Conservation (phyloP, 768 basidiomycete species). For the Calocybe cyanea region DNA sequence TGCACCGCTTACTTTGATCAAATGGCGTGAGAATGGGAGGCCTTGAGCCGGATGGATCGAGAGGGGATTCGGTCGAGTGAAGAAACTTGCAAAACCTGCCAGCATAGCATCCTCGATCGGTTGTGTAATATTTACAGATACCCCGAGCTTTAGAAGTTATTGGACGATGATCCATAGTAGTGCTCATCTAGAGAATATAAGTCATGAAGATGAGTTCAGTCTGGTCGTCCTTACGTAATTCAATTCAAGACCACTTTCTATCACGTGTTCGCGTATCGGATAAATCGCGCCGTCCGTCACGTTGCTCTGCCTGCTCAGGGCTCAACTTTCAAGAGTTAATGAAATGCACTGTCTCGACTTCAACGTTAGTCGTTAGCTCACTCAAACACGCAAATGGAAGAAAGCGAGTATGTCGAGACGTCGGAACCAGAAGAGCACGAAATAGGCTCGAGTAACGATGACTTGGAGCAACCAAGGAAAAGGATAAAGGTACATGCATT, state of each 20-base stretch:
- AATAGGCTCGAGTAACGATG: too few relatives aligned
- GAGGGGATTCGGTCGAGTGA: conserved; percentile 41
- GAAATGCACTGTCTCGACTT: too few relatives aligned
- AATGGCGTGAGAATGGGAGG: conserved; percentile 51
- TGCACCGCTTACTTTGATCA: conserved; percentile 69
- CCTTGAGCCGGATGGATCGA: conserved; percentile 27
- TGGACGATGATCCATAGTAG: conserved; percentile 40
- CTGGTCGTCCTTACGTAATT: too few relatives aligned
- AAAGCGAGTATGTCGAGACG: conserved; percentile 53
- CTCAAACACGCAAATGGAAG: conserved; percentile 25
- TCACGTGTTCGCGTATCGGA: too few relatives aligned
- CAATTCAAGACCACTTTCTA: too few relatives aligned
- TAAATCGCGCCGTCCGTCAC: too few relatives aligned
- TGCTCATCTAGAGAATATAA: too few relatives aligned
- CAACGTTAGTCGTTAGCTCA: too few relatives aligned
- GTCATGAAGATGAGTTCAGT: conserved; percentile 11
- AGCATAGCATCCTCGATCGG: conserved; percentile 65
- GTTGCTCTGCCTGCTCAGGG: too few relatives aligned
- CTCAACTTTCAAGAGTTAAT: too few relatives aligned
- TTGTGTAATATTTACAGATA: conserved; percentile 63
- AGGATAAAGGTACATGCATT: conserved; percentile 13
- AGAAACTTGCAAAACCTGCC: conserved; percentile 74
- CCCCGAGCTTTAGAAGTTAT: conserved; percentile 70
- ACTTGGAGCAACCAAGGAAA: conserved; percentile 22
- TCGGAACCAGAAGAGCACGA: conserved; percentile 62